Evolutionary conservation across 345 rosid genomes (phyloP).

Genomic region (Durio zibethinus): DNA sequence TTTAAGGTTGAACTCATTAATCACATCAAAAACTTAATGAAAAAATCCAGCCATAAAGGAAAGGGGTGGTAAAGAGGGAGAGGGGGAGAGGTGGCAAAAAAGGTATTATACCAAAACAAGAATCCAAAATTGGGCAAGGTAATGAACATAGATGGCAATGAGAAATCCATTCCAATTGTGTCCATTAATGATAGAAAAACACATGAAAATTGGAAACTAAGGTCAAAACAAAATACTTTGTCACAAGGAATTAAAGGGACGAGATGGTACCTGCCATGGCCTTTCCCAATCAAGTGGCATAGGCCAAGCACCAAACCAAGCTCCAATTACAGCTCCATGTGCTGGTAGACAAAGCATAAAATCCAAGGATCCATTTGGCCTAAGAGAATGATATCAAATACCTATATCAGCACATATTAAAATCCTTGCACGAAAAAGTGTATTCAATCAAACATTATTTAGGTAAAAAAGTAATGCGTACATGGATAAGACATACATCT

Average conservation of each 20-base stretch:
- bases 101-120: not conserved
- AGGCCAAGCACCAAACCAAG: slow-evolving; percentile 98
- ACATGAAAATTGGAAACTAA: not conserved
- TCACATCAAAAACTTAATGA: not conserved
- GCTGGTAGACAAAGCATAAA: slow-evolving; percentile 74
- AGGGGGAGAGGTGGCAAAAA: not conserved
- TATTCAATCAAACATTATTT: not conserved
- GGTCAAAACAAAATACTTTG: too few relatives aligned
- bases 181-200: not conserved
- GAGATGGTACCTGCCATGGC: slow-evolving; percentile 84
- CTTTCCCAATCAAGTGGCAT: slow-evolving; percentile 99
- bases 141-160: not conserved
- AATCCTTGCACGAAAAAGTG: not conserved
- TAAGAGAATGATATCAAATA: slow-evolving; percentile 23
- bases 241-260: not conserved
- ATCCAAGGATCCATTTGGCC: slow-evolving; percentile 56
- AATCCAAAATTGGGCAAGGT: not conserved
- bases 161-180: not conserved
- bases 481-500: not conserved
- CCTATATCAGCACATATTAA: slow-evolving; percentile 8
- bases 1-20: not conserved
- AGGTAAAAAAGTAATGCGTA: not conserved
- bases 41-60: not conserved
- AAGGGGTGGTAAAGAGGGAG: not conserved
- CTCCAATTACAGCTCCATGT: slow-evolving; percentile 78